A percentile compares a stretch with the other conserved stretches of the same genome.
Conservation (phyloP, 2,329 filamentous ascomycete genomes). For the Escovopsis sp. region DNA sequence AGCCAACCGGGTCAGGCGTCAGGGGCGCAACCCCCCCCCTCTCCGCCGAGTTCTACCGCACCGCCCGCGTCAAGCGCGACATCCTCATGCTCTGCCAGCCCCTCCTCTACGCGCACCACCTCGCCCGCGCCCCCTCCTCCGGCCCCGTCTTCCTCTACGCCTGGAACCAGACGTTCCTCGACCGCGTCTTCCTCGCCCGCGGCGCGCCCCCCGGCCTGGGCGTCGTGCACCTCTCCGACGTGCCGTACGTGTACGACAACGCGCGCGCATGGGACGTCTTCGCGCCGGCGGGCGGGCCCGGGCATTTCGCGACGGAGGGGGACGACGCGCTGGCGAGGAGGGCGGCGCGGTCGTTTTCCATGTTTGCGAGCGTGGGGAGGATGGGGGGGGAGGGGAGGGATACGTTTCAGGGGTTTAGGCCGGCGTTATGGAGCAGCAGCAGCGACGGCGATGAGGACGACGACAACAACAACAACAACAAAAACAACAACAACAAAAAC, state of each 20-base stretch:
- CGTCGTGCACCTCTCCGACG: constrained; percentile 35
- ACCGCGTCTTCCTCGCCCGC: constrained; percentile 21
- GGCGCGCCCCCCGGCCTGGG: constrained; percentile 24
- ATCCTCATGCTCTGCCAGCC: constrained; percentile 35
- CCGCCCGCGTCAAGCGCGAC: constrained; percentile 33
- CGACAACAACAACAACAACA: too few relatives aligned
- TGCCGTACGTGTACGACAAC: constrained; percentile 36
- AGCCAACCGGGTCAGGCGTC: too few relatives aligned
- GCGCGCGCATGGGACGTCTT: constrained; percentile 20
- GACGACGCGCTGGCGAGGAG: constrained; percentile 26
- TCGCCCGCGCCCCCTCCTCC: constrained; percentile 20
- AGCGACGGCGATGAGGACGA: too few relatives aligned
- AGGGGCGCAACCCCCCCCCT: constrained; percentile 15
- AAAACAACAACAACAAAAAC: too few relatives aligned
- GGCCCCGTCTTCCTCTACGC: constrained; percentile 32
- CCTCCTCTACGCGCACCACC: constrained; percentile 23
- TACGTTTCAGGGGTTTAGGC: constrained; percentile 27
- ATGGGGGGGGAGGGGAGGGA: constrained; percentile 16
- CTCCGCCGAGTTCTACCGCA: constrained; percentile 32
- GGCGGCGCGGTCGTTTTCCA: constrained; percentile 31
- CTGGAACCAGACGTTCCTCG: constrained; percentile 39
- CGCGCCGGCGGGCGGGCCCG: constrained; percentile 17
- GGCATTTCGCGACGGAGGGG: constrained; percentile 8
- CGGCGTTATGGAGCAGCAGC: too few relatives aligned
- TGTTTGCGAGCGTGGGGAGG: constrained; percentile 25